A percentile compares a stretch with the other conserved stretches of the same genome.
Evolutionary conservation across 805 yeast genomes (phyloP).

Genomic region (Yueomyces sinensis): DNA sequence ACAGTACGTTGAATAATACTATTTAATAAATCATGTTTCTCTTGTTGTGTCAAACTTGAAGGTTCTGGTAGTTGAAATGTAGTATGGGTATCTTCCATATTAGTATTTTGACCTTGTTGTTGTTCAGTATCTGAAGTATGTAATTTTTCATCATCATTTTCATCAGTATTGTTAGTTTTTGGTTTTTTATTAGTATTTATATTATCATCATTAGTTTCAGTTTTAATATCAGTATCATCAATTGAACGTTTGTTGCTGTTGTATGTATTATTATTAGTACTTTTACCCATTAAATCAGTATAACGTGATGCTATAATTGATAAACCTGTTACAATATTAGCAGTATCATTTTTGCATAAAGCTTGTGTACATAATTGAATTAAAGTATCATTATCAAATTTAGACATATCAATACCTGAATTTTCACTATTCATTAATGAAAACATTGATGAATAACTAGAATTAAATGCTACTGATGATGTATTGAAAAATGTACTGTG

Average conservation of each 20-base stretch:
- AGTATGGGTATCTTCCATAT: neutral
- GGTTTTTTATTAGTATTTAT: no score
- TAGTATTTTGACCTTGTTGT: no score
- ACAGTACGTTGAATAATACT: constrained; percentile 6
- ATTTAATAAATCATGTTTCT: constrained; percentile 41
- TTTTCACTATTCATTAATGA: constrained; percentile 53
- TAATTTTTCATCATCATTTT: constrained; percentile 5
- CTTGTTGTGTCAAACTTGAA: constrained; percentile 33
- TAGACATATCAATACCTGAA: constrained; percentile 54
- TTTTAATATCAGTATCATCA: constrained; percentile 12
- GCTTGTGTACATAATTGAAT: constrained; percentile 57
- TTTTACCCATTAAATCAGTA: constrained; percentile 29
- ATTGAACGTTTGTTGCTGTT: constrained; percentile 5
- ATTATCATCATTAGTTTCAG: neutral
- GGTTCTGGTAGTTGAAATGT: constrained; percentile 26
- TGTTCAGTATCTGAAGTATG: neutral
- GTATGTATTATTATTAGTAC: neutral
- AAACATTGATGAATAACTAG: constrained; percentile 51
- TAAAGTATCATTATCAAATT: constrained; percentile 51
- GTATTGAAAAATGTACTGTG: constrained; percentile 22
- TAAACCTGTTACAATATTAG: constrained; percentile 48
- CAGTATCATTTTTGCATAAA: constrained; percentile 38
- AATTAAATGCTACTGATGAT: constrained; percentile 26
- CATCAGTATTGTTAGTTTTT: neutral
- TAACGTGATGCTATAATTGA: constrained; percentile 60